Evolutionary conservation across 208 protist species (phyloP).

Genomic region (Trypanosomatidae sp.): DNA sequence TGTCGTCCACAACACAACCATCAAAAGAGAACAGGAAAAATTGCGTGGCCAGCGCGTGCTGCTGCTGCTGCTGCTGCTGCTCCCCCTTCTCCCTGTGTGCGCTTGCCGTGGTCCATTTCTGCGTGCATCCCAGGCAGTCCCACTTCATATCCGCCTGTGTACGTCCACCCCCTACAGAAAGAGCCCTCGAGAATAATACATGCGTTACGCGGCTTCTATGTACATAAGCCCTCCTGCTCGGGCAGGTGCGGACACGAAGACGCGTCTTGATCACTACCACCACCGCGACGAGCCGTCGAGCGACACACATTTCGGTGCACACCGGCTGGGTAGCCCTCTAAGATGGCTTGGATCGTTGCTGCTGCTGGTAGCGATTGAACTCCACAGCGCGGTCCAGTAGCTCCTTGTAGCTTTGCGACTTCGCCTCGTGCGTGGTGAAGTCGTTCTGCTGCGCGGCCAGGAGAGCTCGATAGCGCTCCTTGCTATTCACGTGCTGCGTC

Average conservation of each 20-base stretch:
- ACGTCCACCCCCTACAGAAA: background rate
- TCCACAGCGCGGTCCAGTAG: slow-evolving; percentile 58
- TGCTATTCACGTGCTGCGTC: slow-evolving; percentile 54
- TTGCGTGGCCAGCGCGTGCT: too few species aligned
- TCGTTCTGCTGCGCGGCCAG: slow-evolving; percentile 49
- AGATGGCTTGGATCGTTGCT: slow-evolving; percentile 7
- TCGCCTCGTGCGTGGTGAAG: slow-evolving; percentile 34
- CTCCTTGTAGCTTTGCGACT: slow-evolving; percentile 55
- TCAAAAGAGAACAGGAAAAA: too few species aligned
- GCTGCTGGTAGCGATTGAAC: slow-evolving; percentile 32
- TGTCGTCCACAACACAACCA: too few species aligned
- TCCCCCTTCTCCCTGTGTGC: too few species aligned
- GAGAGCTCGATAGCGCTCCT: slow-evolving; percentile 59
- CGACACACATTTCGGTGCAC: background rate
- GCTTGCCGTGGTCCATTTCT: too few species aligned
- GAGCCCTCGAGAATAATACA: background rate
- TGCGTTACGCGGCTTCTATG: background rate
- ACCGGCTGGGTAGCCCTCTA: background rate
- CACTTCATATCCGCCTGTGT: background rate
- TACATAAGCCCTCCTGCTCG: background rate
- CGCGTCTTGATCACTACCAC: background rate
- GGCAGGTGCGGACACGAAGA: background rate
- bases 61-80: too few species aligned
- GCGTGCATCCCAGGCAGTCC: too few species aligned
- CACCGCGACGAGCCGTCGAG: background rate